Base-by-base conservation (phyloP, 371 early-diverging fungal species). In the Mortierella sp. region DNA sequence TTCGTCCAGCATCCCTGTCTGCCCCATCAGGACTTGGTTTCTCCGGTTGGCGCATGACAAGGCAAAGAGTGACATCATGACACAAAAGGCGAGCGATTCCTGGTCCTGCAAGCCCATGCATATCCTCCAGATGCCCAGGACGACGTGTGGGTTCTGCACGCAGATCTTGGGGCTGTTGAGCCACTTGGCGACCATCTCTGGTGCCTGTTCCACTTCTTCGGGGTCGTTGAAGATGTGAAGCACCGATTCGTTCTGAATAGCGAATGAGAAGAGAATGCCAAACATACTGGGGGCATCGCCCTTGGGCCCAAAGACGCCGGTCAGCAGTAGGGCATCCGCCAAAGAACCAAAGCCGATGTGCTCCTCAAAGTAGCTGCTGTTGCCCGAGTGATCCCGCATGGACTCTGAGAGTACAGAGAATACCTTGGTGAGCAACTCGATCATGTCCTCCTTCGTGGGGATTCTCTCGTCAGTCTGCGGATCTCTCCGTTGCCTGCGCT, bases 1-100 rank as follows among this genome's bases (percentile, higher is more conserved):
- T 46, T 88, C 88, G 34, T 92, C 79, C 44, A 93, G 74, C 0
- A 94, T 80, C 5, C 93, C 94, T 55, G 90, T 89, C 24, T 90
- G 86, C 61, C 94, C 93, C 88, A 95, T 75, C 67, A 89, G 82
- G 3, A 94, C 90, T 77, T 95, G 95, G 50, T 95, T 95, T 64
- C 91, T 88, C 72, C 93, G 88, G 75, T 88, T 93, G 53, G 89
- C 89, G 55, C 91, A 88, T 5, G 93, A 84, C 44, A 94, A 74
- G 0, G 91, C 83, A 69, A 89, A 82, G 3, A 94, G 71, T 5
- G 90, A 91, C 71, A 78, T 82, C 77, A 92, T 87, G 26, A 91
- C 88, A 13, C 90, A 86, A 8, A 76, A 80, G 5, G 89, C 88
- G 2, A 94, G 77, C 14, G 88, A 80, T 21, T 80, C 67, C 69